These are phyloP conservation scores for Jaenimonas drosophilae DNA, from an alignment of 208 protist genomes.

Conservation along the genomic window DNA sequence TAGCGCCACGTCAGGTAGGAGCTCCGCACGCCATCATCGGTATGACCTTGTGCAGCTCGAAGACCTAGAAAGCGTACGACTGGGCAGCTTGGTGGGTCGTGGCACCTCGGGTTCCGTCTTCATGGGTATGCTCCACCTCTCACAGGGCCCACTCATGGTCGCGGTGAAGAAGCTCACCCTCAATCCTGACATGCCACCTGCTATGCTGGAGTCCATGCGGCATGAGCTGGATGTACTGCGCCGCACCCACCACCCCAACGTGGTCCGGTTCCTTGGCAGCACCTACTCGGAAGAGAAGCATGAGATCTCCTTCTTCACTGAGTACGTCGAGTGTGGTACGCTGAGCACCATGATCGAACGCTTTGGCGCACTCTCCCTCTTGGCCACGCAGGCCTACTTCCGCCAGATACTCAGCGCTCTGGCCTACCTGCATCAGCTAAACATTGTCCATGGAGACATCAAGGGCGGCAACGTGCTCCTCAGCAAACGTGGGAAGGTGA, in stretches of 20 bases:
- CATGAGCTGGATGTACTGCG: constrained; percentile 56
- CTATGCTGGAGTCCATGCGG: constrained; percentile 26
- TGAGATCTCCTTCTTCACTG: constrained; percentile 57
- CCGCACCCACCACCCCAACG: constrained; percentile 49
- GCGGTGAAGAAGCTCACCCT: constrained; percentile 52
- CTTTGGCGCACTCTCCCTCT: constrained; percentile 44
- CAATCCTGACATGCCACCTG: constrained; percentile 17
- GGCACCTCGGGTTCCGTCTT: constrained; percentile 58
- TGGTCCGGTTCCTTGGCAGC: constrained; percentile 65
- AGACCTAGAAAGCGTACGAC: constrained; percentile 9
- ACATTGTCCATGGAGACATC: constrained; percentile 74
- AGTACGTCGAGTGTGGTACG: constrained; percentile 74
- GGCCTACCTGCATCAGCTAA: constrained; percentile 51
- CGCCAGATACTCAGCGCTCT: constrained; percentile 56
- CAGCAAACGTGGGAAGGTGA: constrained; percentile 54
- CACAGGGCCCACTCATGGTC: constrained; percentile 28
- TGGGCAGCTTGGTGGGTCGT: constrained; percentile 36
- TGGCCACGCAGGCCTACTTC: constrained; percentile 67
- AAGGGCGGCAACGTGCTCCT: constrained; percentile 79
- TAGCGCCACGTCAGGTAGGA: no score
- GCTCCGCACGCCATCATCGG: no score
- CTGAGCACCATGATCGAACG: constrained; percentile 37
- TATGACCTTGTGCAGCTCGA: no score
- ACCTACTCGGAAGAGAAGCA: constrained; percentile 15
- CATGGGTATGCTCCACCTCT: constrained; percentile 29